Evolutionary conservation across 2,329 filamentous ascomycete genomes (phyloP), one percentile per base, ranked within the genome.

Genomic region (Fusarium chaquense): DNA sequence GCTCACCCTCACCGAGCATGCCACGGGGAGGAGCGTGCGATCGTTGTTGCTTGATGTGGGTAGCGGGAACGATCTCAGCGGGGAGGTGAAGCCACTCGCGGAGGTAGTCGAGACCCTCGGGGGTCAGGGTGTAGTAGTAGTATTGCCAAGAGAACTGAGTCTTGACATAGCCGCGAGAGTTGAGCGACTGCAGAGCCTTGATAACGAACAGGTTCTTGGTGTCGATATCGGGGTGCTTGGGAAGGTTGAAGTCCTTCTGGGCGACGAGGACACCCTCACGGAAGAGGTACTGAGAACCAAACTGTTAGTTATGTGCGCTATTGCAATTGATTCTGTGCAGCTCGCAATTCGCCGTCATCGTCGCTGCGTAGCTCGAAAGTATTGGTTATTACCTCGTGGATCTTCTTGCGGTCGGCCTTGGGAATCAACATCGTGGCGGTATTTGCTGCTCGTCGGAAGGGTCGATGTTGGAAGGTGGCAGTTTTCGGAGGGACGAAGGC

Each of bases 61-160:
- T 99, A 81, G 97, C 94, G 78, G 96, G 96, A 77, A 99, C 96
- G 82, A 99, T 98, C 91, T 99, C 96, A 83, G 96, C 94, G 80
- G 96, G 96, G 79, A 99, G 92, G 87, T 99, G 96, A 79, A 99
- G 94, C 96, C 96, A 99, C 89, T 99, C 96, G 83, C 96, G 95
- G 84, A 99, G 94, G 90, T 99, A 99, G 89, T 98, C 95, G 83
- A 99, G 95, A 87, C 96, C 96, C 90, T 98, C 94, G 81, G 94
- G 93, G 83, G 95, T 98, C 85, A 99, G 91, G 85, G 96, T 98
- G 91, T 99, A 99, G 93, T 99, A 99, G 92, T 98, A 97, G 90
- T 94, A 97, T 87, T 97, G 94, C 94, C 94, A 97, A 76, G 94
- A 97, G 92, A 99, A 99, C 86, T 97, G 96, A 79, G 96, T 99